Conservation (phyloP, 1,284 basidiomycete genomes). For the Trichosporon ovoides region DNA sequence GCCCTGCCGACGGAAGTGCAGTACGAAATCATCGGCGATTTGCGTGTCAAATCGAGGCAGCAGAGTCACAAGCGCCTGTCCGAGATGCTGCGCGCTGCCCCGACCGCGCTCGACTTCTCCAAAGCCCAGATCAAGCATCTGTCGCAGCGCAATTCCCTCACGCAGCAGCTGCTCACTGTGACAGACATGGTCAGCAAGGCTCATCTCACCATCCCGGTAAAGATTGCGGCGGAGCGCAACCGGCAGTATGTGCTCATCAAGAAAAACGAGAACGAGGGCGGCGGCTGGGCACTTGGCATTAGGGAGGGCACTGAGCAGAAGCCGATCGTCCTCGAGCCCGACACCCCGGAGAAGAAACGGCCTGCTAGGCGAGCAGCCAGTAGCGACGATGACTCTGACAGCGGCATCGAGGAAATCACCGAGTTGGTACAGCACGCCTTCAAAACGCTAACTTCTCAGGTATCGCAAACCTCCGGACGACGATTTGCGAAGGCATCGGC, state of each 20-base stretch:
- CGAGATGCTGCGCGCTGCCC: constrained; percentile 76
- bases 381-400: constrained; percentile 34
- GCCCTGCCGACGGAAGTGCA: constrained; percentile 92
- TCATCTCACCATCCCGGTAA: constrained; percentile 74
- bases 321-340: constrained; percentile 67
- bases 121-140: constrained; percentile 89
- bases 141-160: constrained; percentile 81
- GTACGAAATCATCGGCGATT: constrained; percentile 96
- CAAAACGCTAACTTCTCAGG: neutral
- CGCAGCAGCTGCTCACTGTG: constrained; percentile 89
- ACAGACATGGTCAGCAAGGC: constrained; percentile 90
- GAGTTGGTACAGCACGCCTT: neutral
- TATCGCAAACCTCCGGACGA: constrained; percentile 51
- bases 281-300: constrained; percentile 91
- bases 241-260: constrained; percentile 89
- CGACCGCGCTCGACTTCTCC: constrained; percentile 89
- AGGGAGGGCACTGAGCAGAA: constrained; percentile 69
- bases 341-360: constrained; percentile 22
- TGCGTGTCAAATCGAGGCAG: constrained; percentile 86
- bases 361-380: constrained; percentile 5
- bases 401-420: constrained; percentile 14
- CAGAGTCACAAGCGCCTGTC: constrained; percentile 87
- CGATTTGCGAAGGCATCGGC: constrained; percentile 64
- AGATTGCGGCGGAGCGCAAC: constrained; percentile 91
- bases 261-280: constrained; percentile 68